Evolutionary conservation across 805 yeast genomes (phyloP).

Genomic region (Metahyphopichia silvanorum): DNA sequence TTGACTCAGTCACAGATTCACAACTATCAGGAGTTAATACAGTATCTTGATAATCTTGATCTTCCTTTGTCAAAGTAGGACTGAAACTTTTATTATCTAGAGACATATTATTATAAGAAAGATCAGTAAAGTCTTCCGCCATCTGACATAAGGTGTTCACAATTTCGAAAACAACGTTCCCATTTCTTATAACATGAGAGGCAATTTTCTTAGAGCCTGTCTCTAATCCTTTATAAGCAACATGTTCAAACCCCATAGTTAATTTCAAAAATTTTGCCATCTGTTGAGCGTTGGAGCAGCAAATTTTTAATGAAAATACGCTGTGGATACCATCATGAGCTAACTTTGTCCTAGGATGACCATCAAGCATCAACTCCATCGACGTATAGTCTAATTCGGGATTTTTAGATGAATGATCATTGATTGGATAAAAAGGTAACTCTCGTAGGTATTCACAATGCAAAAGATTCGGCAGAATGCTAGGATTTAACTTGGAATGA

Average conservation of each 20-base stretch:
- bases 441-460: no score
- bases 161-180: conserved; percentile 49
- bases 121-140: conserved; percentile 8
- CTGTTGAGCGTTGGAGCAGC: conserved; percentile 69
- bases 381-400: no score
- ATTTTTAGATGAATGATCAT: no score
- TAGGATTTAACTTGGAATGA: no score
- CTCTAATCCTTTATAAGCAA: conserved; percentile 68
- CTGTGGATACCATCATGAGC: conserved; percentile 34
- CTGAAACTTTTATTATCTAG: not conserved
- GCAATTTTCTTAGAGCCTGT: conserved; percentile 55
- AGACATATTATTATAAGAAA: not conserved
- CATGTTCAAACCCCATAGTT: conserved; percentile 58
- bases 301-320: conserved; percentile 69
- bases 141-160: conserved; percentile 35
- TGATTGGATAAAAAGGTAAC: no score
- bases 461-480: no score
- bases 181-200: conserved; percentile 61
- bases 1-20: not conserved
- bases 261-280: conserved; percentile 53
- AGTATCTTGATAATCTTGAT: not conserved
- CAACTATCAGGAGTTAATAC: not conserved
- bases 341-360: conserved; percentile 12
- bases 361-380: conserved; percentile 19
- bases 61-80: no score